Evolutionary conservation across 179 eudicot genomes (phyloP).

Genomic region (Beta macrorhiza): DNA sequence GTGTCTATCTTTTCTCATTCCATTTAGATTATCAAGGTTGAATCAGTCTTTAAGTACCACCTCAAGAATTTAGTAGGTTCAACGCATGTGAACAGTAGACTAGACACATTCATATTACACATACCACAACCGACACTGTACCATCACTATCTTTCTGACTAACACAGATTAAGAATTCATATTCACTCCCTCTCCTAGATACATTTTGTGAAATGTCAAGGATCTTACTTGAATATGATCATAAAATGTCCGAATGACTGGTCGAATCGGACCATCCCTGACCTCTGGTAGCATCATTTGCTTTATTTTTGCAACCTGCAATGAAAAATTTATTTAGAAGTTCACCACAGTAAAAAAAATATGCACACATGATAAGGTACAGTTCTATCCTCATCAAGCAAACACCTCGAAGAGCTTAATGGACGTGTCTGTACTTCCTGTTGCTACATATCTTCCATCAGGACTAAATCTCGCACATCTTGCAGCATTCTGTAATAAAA

Average conservation of each 20-base stretch:
- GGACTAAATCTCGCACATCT: conserved; percentile 91
- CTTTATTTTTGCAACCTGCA: conserved; percentile 69
- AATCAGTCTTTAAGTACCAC: background rate
- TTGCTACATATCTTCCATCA: conserved; percentile 79
- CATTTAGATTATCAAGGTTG: background rate
- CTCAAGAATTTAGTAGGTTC: background rate
- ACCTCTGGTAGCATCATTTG: conserved; percentile 76
- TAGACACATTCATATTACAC: background rate
- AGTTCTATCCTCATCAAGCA: background rate
- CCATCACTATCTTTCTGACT: background rate
- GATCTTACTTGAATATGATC: conserved; percentile 71
- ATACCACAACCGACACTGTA: background rate
- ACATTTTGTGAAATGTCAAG: background rate
- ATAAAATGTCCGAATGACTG: conserved; percentile 74
- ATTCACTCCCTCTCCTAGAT: background rate
- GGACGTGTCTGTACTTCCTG: conserved; percentile 87
- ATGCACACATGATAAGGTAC: background rate
- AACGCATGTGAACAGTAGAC: background rate
- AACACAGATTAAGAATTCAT: background rate
- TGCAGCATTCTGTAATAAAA: conserved; percentile 57
- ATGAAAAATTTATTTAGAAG: background rate
- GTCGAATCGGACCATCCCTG: conserved; percentile 71
- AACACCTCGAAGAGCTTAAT: conserved; percentile 83
- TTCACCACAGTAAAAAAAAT: background rate
- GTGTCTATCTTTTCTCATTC: background rate